Evolutionary conservation across 495 filamentous ascomycete species (phyloP), one percentile per base, ranked within the genome.

Genomic region (Penicillium silybi): DNA sequence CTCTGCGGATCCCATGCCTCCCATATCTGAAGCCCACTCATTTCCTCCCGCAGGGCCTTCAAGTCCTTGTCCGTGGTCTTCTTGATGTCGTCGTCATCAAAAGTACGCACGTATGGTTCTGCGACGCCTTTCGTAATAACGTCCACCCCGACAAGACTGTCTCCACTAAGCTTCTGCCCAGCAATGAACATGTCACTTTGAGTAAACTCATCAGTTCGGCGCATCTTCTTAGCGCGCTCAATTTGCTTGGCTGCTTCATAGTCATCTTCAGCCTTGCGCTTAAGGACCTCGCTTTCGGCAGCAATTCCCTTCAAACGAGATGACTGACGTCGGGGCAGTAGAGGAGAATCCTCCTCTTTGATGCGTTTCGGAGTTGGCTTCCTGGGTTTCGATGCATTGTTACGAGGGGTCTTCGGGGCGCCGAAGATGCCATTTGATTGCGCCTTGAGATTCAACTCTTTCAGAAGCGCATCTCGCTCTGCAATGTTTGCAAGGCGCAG

Each of bases 1-100:
- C 89, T 78, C 61, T 84, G 88, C 0, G 91, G 90, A 17, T 83
- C 80, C 77, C 86, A 95, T 20, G 80, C 80, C 41, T 92, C 87
- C 73, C 91, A 98, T 15, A 98, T 65, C 51, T 85, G 75, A 35
- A 98, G 66, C 0, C 81, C 79, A 61, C 80, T 84, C 88, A 98
- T 91, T 53, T 84, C 85, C 71, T 92, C 75, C 45, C 95, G 80
- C 52, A 97, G 55, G 0, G 80, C 80, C 68, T 86, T 88, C 8
- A 98, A 63, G 23, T 82, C 84, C 59, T 85, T 85, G 62, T 96
- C 86, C 0, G 77, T 82, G 0, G 92, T 97, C 45, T 85, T 82
- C 56, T 91, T 80, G 35, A 96, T 82, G 70, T 97, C 87, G 27
- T 85, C 80, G 1, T 87, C 84, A 1, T 78, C 85, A 62, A 97